Conservation (phyloP, 208 protist species). For the Porcisia deanei region DNA sequence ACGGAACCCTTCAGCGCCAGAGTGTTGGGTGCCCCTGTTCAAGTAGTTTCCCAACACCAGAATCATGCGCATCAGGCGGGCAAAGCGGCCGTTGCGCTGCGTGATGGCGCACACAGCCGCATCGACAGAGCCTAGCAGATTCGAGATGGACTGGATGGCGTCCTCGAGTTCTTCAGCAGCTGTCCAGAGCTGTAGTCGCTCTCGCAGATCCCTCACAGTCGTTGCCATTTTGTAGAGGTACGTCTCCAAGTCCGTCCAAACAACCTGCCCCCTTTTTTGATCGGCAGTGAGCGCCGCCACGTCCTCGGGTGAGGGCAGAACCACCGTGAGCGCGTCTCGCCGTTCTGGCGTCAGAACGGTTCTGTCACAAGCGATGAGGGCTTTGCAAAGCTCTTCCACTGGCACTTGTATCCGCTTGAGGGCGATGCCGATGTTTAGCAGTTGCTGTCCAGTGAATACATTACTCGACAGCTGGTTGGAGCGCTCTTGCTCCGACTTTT, state of each 20-base stretch:
- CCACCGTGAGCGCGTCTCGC: constrained; percentile 42
- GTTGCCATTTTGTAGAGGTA: constrained; percentile 59
- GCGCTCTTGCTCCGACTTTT: constrained; percentile 22
- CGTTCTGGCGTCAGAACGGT: constrained; percentile 43
- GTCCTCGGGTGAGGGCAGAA: constrained; percentile 59
- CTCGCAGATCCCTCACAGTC: constrained; percentile 56
- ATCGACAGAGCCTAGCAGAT: constrained; percentile 53
- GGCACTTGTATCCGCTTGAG: constrained; percentile 67
- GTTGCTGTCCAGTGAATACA: constrained; percentile 56
- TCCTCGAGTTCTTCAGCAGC: constrained; percentile 56
- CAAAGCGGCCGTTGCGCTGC: constrained; percentile 52
- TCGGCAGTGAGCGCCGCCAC: constrained; percentile 46
- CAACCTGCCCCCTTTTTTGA: constrained; percentile 36
- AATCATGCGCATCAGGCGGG: constrained; percentile 50
- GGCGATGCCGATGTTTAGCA: constrained; percentile 79
- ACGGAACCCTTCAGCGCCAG: constrained; percentile 63
- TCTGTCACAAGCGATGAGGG: constrained; percentile 59
- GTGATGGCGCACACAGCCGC: constrained; percentile 47
- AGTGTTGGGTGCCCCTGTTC: constrained; percentile 69
- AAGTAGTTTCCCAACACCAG: constrained; percentile 75
- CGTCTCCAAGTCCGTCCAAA: constrained; percentile 67
- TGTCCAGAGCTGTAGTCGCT: constrained; percentile 73
- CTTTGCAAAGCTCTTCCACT: constrained; percentile 44
- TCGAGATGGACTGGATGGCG: constrained; percentile 34
- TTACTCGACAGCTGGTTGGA: constrained; percentile 40